phyloP scores from a whole-genome alignment of 1,284 basidiomycete species.

The Ustilago tritici region DNA sequence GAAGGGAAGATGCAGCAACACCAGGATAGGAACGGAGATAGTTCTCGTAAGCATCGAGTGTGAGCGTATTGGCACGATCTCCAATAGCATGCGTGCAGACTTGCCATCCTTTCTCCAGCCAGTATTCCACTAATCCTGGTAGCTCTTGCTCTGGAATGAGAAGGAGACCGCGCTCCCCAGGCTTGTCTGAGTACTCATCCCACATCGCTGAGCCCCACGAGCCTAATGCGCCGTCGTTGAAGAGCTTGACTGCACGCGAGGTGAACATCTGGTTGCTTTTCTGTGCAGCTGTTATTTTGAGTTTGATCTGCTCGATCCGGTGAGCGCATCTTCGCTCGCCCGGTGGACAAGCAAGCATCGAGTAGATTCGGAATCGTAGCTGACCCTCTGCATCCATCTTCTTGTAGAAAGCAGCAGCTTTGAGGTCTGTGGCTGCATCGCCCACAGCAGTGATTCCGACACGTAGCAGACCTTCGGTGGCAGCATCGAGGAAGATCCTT shows the following conservation, averaged over 20 bases:
- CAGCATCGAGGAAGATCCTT: slow-evolving; percentile 77
- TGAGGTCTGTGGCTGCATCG: slow-evolving; percentile 54
- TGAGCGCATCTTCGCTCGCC: slow-evolving; percentile 37
- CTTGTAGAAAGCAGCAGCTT: slow-evolving; percentile 43
- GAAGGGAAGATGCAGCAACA: slow-evolving; percentile 65
- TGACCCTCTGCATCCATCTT: slow-evolving; percentile 32
- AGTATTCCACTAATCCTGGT: slow-evolving; percentile 38
- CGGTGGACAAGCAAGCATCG: slow-evolving; percentile 52
- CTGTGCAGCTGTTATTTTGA: background rate
- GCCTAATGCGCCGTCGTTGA: slow-evolving; percentile 86
- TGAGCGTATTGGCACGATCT: slow-evolving; percentile 84
- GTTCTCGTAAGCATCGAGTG: slow-evolving; percentile 72
- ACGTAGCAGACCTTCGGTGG: slow-evolving; percentile 77
- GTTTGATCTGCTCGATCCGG: slow-evolving; percentile 21
- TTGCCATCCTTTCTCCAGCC: slow-evolving; percentile 55
- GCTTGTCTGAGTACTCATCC: slow-evolving; percentile 80
- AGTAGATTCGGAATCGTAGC: slow-evolving; percentile 54
- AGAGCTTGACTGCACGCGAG: slow-evolving; percentile 77
- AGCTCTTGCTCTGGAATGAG: slow-evolving; percentile 45
- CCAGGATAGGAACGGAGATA: slow-evolving; percentile 23
- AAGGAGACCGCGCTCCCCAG: slow-evolving; percentile 50
- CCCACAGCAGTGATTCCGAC: slow-evolving; percentile 74
- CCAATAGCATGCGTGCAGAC: slow-evolving; percentile 82
- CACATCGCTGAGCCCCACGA: slow-evolving; percentile 90
- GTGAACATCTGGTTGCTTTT: slow-evolving; percentile 22